Evolutionary conservation across 2,329 filamentous ascomycete genomes (phyloP), one percentile per base, ranked within the genome.

Genomic region (Plenodomus biglobosus): DNA sequence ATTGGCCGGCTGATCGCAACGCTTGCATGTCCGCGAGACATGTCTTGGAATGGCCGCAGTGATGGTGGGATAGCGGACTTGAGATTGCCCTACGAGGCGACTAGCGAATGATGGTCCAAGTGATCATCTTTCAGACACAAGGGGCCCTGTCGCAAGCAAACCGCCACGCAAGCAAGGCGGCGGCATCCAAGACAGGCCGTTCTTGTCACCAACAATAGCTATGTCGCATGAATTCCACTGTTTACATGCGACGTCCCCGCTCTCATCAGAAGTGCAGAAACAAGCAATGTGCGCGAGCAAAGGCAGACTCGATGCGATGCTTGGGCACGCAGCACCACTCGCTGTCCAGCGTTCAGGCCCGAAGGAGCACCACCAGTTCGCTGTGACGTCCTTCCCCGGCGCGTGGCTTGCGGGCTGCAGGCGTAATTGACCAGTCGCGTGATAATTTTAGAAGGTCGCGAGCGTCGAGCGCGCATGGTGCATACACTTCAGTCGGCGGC

Each of bases 101-200:
- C 27, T 43, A 52, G 65, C 66, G 65, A 68, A 69, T 66, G 42
- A 56, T 53, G 60, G 53, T 50, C 53, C 65, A 59, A 52, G 61
- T 56, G 62, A 56, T 51, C 55, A 56, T 58, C 55, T 57, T 49
- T 53, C 52, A 56, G 56, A 60, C 58, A 53, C 51, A 55, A 53
- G 44, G 42, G 48, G 56, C 52, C 59, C 50, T 55, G 50, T 50
- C 46, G n/a, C n/a, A 39, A 17, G 20, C 41, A 21, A 37, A 40
- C 36, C 54, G 52, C 54, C 58, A 61, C 59, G 49, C 59, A 50
- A 46, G 48, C 59, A 59, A 54, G 38, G 39, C 42, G 44, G 18
- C 36, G 56, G 18, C 36, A 55, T 49, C 52, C 55, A 42, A 52
- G 48, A 61, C 48, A 46, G 39, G 41, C 44, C 40, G 30, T 17